These are phyloP conservation scores for Lindgomyces ingoldianus DNA, from an alignment of 495 filamentous ascomycete genomes.

Conservation along the genomic window DNA sequence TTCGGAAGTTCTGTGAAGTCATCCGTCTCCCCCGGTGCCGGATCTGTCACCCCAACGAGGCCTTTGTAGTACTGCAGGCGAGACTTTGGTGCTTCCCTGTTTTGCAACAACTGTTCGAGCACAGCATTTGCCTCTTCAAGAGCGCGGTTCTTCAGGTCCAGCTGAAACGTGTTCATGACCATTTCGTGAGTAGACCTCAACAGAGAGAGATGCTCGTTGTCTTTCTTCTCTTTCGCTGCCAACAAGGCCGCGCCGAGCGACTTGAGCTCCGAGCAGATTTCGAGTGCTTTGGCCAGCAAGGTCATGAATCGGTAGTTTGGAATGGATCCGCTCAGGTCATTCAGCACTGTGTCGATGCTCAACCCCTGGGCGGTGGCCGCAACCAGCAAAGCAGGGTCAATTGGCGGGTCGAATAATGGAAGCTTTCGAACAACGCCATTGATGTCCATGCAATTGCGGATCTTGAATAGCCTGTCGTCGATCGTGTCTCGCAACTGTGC, in stretches of 20 bases:
- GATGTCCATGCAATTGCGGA: constrained; percentile 13
- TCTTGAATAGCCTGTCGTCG: constrained; percentile 14
- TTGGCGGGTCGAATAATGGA: constrained; percentile 4
- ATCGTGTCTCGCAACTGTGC: neutral
- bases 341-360: constrained; percentile 14
- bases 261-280: constrained; percentile 41
- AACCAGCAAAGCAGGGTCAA: constrained; percentile 16
- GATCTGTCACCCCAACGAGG: neutral
- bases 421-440: neutral
- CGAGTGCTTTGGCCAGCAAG: constrained; percentile 41
- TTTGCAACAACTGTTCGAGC: neutral
- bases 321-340: constrained; percentile 38
- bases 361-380: neutral
- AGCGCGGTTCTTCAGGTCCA: neutral
- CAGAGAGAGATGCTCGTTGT: neutral
- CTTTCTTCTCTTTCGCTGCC: constrained; percentile 2
- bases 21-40: neutral
- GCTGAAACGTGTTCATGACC: neutral
- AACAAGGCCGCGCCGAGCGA: neutral
- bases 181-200: neutral
- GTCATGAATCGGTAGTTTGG: constrained; percentile 46
- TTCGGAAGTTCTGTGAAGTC: too few species aligned
- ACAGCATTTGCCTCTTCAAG: neutral
- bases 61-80: neutral
- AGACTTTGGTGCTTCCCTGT: neutral